Conservation (phyloP, 768 basidiomycete genomes). For the Lactifluus echinatus region DNA sequence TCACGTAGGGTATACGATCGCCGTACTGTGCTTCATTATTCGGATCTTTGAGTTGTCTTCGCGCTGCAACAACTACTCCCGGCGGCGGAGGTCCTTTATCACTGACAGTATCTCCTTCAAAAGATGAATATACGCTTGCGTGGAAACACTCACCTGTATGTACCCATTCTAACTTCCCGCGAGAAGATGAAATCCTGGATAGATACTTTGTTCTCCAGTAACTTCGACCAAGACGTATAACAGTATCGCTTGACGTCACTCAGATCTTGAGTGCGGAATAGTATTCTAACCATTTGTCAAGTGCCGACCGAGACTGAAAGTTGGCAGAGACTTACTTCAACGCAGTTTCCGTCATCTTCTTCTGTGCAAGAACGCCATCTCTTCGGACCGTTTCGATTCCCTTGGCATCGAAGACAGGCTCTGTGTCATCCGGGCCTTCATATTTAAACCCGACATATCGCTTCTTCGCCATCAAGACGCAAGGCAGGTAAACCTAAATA, state of each 20-base stretch:
- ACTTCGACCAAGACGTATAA: constrained; percentile 71
- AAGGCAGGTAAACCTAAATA: constrained; percentile 85
- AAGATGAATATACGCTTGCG: neutral
- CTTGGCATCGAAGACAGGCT: constrained; percentile 88
- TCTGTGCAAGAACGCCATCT: constrained; percentile 84
- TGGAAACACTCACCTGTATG: constrained; percentile 59
- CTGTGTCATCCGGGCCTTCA: constrained; percentile 69
- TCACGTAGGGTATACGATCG: constrained; percentile 89
- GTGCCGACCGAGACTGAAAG: constrained; percentile 1
- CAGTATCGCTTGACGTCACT: constrained; percentile 88
- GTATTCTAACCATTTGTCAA: constrained; percentile 43
- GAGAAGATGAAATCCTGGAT: constrained; percentile 94
- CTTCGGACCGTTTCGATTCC: constrained; percentile 95
- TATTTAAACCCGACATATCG: constrained; percentile 97
- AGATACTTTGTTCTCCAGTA: constrained; percentile 71
- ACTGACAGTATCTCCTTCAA: constrained; percentile 33
- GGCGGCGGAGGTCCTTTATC: constrained; percentile 83
- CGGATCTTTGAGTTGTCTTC: constrained; percentile 62
- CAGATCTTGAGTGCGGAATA: constrained; percentile 86
- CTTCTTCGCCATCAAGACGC: constrained; percentile 95
- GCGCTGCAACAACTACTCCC: constrained; percentile 81
- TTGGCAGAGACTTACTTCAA: constrained; percentile 54
- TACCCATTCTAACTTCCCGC: constrained; percentile 89
- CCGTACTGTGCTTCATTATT: constrained; percentile 86
- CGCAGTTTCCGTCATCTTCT: constrained; percentile 86